Percentiles rank a stretch among this genome's conserved stretches.
phyloP scores from a whole-genome alignment of 768 basidiomycete genomes.

The Pleurotus platypus region DNA sequence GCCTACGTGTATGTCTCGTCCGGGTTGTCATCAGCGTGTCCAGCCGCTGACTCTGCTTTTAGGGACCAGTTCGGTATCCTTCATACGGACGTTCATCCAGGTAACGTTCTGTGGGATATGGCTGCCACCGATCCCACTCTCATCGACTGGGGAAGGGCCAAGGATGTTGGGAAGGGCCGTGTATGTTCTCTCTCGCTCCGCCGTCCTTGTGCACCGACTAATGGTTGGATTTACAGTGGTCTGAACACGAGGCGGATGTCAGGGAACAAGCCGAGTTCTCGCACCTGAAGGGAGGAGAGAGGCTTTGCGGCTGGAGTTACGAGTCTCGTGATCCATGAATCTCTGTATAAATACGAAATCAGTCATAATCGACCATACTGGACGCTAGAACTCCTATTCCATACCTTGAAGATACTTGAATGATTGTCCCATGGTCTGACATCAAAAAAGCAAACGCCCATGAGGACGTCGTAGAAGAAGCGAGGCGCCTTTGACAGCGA shows the following conservation, averaged over 20 bases:
- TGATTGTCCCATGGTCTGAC: too few species aligned
- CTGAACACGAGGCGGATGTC: neutral
- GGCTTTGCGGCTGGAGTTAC: neutral
- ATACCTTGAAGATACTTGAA: too few species aligned
- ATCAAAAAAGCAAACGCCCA: too few species aligned
- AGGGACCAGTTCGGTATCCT: neutral
- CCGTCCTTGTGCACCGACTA: neutral
- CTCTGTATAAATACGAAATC: too few species aligned
- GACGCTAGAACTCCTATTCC: too few species aligned
- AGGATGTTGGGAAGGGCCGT: neutral
- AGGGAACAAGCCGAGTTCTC: neutral
- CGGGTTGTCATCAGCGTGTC: neutral
- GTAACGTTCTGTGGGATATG: neutral
- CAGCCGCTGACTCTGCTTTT: neutral
- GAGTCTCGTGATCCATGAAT: too few species aligned
- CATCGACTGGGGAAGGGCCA: neutral
- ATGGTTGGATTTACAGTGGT: neutral
- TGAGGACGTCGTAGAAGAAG: too few species aligned
- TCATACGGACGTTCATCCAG: neutral
- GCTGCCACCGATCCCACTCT: neutral
- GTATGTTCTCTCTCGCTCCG: neutral
- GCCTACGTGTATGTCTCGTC: neutral
- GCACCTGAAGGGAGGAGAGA: neutral
- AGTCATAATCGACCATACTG: too few species aligned
- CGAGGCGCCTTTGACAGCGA: too few species aligned